Base-by-base conservation (phyloP, 2,329 filamentous ascomycete genomes). In the Fusarium sp. region DNA sequence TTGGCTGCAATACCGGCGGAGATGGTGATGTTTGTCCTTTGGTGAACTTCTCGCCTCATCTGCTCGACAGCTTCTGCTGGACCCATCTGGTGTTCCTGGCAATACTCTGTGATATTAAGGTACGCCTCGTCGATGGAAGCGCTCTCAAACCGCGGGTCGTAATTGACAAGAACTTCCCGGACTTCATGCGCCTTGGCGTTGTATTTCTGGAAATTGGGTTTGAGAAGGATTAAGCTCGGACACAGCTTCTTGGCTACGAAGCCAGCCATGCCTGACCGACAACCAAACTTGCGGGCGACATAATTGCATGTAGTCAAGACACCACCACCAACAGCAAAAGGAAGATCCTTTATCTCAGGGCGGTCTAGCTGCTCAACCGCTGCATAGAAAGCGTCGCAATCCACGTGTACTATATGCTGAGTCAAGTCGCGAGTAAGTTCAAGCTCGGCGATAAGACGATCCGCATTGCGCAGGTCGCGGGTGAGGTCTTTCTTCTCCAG, bases 301-400 rank as follows among this genome's bases (percentile, higher is more conserved):
- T 99, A 99, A 78, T 98, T 99, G 77, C 88, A 90, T 1, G 88
- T 91, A 22, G 88, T 89, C 27, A 91, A 78, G 5, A 91, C 89
- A 4, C 88, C 89, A 18, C 78, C 83, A 1, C 96, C 96, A 0
- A 99, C 96, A 1, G 95, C 94, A 82, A 99, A 98, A 1, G 96
- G 96, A 0, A 97, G 84, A 41, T 94, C 85, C 64, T 92, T 92
- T 47, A 99, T 85, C 77, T 97, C 94, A 1, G 95, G 96, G 2
- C 91, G 87, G 74, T 93, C 91, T 5, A 94, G 86, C 72, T 91
- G 93, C 79, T 98, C 96, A 1, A 98, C 96, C 0, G 96, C 94
- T 1, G 96, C 96, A 76, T 96, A 99, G 80, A 99, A 99, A 18
- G 96, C 96, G 83, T 99, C 96, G 80, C 96, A 98, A 79, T 99